Evolutionary conservation across 768 basidiomycete species (phyloP).

Genomic region (Russula foetens): DNA sequence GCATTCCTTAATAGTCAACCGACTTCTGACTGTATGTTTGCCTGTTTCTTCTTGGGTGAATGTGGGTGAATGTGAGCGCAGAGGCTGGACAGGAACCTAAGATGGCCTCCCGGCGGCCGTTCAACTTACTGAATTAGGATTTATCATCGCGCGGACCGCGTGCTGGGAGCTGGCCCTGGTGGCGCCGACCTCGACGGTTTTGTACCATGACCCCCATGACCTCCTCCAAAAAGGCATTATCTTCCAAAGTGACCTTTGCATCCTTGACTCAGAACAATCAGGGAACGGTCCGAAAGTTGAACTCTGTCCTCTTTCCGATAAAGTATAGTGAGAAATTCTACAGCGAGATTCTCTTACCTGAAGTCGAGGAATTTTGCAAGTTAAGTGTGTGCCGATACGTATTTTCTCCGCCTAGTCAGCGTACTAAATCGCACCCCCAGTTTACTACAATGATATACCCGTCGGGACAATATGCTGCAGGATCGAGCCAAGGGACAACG

Average conservation of each 20-base stretch:
- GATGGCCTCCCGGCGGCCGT: background rate
- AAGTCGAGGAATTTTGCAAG: slow-evolving; percentile 82
- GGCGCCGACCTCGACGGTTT: slow-evolving; percentile 1
- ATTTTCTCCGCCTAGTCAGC: background rate
- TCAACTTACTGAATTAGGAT: no score
- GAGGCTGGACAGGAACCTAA: background rate
- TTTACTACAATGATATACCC: slow-evolving; percentile 90
- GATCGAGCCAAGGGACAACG: slow-evolving; percentile 57
- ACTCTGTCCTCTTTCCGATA: slow-evolving; percentile 81
- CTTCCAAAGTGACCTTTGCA: slow-evolving; percentile 56
- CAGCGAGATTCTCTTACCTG: slow-evolving; percentile 63
- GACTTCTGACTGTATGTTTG: background rate
- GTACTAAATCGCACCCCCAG: slow-evolving; percentile 32
- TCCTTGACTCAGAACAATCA: slow-evolving; percentile 76
- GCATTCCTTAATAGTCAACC: background rate
- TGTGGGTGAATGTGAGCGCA: background rate
- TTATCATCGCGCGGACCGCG: background rate
- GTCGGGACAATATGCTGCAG: slow-evolving; percentile 85
- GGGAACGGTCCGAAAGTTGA: slow-evolving; percentile 57
- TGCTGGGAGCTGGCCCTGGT: slow-evolving; percentile 6
- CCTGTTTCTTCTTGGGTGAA: background rate
- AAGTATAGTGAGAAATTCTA: slow-evolving; percentile 88
- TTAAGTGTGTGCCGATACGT: slow-evolving; percentile 51
- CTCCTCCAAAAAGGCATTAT: slow-evolving; percentile 25
- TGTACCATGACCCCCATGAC: slow-evolving; percentile 27